Evolutionary conservation across 1,284 basidiomycete species (phyloP).

Genomic region (Paramarasmius palmivorus): DNA sequence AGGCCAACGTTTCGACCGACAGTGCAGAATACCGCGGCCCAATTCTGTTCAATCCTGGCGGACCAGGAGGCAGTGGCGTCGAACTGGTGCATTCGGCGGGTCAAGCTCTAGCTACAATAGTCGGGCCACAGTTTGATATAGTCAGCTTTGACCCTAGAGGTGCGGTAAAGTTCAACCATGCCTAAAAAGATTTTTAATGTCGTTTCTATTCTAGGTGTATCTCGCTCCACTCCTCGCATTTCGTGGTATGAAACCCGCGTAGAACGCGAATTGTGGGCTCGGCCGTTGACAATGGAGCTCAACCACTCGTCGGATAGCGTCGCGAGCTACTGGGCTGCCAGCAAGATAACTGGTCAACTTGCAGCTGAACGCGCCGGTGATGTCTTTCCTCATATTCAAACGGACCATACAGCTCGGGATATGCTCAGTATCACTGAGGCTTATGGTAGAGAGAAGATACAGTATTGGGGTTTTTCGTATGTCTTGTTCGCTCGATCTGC

Average conservation of each 20-base stretch:
- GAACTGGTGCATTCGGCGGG: constrained; percentile 29
- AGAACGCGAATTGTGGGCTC: not conserved
- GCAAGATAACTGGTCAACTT: too few relatives aligned
- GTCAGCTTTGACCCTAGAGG: constrained; percentile 51
- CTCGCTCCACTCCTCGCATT: constrained; percentile 32
- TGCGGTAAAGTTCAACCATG: not conserved
- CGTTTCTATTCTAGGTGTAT: constrained; percentile 28
- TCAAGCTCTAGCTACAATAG: constrained; percentile 28
- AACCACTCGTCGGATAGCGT: too few relatives aligned
- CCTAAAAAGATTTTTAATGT: too few relatives aligned
- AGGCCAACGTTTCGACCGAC: constrained; percentile 21
- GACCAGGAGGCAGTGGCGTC: constrained; percentile 50
- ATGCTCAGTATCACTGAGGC: too few relatives aligned
- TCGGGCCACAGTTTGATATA: constrained; percentile 49
- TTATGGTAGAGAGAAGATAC: too few relatives aligned
- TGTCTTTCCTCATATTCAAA: too few relatives aligned
- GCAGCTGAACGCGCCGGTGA: too few relatives aligned
- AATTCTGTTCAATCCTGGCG: constrained; percentile 52
- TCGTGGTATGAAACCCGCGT: constrained; percentile 29
- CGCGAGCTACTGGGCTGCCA: too few relatives aligned
- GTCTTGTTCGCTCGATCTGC: too few relatives aligned
- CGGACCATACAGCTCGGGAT: too few relatives aligned
- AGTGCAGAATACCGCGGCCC: constrained; percentile 41
- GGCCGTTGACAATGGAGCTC: constrained; percentile 3
- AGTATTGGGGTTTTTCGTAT: too few relatives aligned